Evolutionary conservation across 129 eudicot species (phyloP), one percentile per base, ranked within the genome.

Genomic region (Cynara cardunculus): DNA sequence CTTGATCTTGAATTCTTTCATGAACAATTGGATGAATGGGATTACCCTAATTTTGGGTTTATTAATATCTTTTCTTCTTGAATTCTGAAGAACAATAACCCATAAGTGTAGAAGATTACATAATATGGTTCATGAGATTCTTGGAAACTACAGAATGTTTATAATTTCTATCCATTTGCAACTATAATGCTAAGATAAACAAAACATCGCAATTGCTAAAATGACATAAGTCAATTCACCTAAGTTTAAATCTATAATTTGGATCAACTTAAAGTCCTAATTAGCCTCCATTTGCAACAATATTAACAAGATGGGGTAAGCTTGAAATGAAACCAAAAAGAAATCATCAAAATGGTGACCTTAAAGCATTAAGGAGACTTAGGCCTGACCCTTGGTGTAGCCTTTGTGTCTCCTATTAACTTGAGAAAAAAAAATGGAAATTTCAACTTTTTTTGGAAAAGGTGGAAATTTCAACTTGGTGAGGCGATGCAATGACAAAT

Each of bases 11-110:
- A 53, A 39, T 26, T 14, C 0, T 46, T 49, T 46, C 44, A 11
- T 25, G 39, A 74, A 44, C 4, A 26, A 74, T 41, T 46, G 26
- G 21, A 39, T 41, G 13, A 72, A 22, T 41, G 4, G 69, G 68
- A 46, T 49, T 74, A 49, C 25, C 18, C 28, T 25, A 49, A 73
- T 41, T 46, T 18, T 73, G 78, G 78, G 78, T 73, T 73, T 73
- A 73, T 26, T 61, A 1, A 8, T 21, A 19, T 61, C 3, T 61
- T 61, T 21, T 21, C 68, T n/a, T 61, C 13, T 19, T 61, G 26
- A 22, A 53, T 53, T 53, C 19, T 53, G 22, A 53, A 53, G 64
- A 7, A 59, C 3, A 61, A n/a, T 4, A 61, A 7, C 67, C 26
- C 67, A 5, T 61, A 8, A 25, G 18, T 25, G 34, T 67, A n/a